Evolutionary conservation across 306 rosid species (phyloP).

Genomic region (Leucaena leucocephala): DNA sequence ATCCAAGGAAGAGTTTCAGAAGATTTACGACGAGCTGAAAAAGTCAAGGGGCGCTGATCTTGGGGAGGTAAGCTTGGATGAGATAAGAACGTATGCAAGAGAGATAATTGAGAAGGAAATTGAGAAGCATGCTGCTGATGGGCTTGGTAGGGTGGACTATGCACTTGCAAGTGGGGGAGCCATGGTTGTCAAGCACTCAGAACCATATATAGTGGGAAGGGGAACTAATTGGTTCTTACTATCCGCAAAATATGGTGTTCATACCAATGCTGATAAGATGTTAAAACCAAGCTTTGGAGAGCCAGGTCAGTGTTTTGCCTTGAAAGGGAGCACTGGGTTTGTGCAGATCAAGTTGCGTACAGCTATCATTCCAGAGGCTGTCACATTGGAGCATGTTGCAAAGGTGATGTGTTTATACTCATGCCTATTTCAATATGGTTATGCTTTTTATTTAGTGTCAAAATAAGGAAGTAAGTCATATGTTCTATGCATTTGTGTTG

Average conservation of each 20-base stretch:
- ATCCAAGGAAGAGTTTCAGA: conserved; percentile 75
- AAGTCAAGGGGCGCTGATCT: conserved; percentile 42
- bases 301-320: conserved; percentile 89
- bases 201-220: conserved; percentile 45
- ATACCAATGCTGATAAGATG: conserved; percentile 68
- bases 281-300: conserved; percentile 93
- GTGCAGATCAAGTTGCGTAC: conserved; percentile 80
- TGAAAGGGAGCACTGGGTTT: conserved; percentile 83
- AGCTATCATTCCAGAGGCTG: conserved; percentile 80
- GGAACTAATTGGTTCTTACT: conserved; percentile 54
- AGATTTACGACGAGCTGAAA: conserved; percentile 57
- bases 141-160: conserved; percentile 84
- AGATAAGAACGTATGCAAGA: conserved; percentile 71
- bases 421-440: neutral
- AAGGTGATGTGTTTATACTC: conserved; percentile 54
- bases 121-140: conserved; percentile 90
- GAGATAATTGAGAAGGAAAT: conserved; percentile 73
- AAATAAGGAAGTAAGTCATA: neutral
- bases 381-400: conserved; percentile 94
- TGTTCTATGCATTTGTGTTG: conserved; percentile 6
- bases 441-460: neutral
- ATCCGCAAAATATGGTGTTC: conserved; percentile 48
- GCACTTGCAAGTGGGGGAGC: conserved; percentile 78
- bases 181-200: conserved; percentile 71
- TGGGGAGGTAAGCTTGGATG: conserved; percentile 66